phyloP scores from a whole-genome alignment of 495 filamentous ascomycete genomes.

The Aspergillus biplanus region DNA sequence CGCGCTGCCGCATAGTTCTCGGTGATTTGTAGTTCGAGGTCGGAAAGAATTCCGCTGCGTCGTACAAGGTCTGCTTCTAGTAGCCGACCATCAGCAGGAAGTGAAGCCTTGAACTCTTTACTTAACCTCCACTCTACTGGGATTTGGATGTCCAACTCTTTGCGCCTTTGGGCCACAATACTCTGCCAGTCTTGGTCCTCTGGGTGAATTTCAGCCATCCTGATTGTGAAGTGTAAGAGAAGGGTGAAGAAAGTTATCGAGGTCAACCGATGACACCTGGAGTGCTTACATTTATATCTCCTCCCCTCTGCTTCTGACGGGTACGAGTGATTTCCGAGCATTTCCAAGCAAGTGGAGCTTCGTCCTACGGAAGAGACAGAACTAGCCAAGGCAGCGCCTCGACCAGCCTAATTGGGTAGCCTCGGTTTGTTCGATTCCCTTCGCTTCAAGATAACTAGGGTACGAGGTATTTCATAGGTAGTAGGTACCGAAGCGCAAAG shows the following conservation, averaged over 20 bases:
- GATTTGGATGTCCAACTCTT: conserved; percentile 29
- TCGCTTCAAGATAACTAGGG: background rate
- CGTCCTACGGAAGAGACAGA: too few relatives aligned
- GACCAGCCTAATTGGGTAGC: conserved; percentile 30
- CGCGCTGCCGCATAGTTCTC: conserved; percentile 51
- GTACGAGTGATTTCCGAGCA: too few relatives aligned
- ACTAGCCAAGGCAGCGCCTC: conserved; percentile 23
- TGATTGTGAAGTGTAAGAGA: background rate
- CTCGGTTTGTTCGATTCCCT: background rate
- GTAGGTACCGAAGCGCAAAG: too few relatives aligned
- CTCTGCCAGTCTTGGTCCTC: conserved; percentile 28
- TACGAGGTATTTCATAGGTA: too few relatives aligned
- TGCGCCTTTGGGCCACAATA: conserved; percentile 28
- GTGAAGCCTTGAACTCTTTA: conserved; percentile 12
- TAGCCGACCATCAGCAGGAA: conserved; percentile 17
- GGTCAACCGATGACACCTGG: background rate
- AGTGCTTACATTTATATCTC: background rate
- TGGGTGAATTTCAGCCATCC: background rate
- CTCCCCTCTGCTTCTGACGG: background rate
- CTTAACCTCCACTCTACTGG: conserved; percentile 32
- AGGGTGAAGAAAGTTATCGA: background rate
- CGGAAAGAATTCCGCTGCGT: conserved; percentile 29
- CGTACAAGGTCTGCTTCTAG: conserved; percentile 25
- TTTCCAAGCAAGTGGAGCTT: too few relatives aligned
- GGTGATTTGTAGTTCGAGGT: conserved; percentile 55